Evolutionary conservation across 2,329 filamentous ascomycete species (phyloP), one percentile per base, ranked within the genome.

Genomic region (Pyricularia sp.): DNA sequence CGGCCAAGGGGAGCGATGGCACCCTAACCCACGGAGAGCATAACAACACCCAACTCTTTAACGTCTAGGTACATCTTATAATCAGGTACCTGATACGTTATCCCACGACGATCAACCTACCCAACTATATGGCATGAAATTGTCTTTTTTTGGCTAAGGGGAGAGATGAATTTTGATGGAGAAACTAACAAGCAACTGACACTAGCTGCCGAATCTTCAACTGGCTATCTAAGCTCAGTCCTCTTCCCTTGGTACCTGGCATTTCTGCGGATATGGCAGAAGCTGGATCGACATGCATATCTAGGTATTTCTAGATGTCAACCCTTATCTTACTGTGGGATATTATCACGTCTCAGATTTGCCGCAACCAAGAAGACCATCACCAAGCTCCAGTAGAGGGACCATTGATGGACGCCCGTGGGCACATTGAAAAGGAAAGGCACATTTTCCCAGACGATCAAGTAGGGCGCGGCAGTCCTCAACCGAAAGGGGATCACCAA

Each of bases 351-450:
- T 55, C 7, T 55, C 42, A 55, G 20, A 55, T 7, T 20, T 4
- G 28, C 31, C 25, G 9, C 9, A 31, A 2, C 63, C 36, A 7
- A 55, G 64, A 23, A 55, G 58, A 11, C 59, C 26, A 17, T 31
- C 3, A n/a, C 81, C 81, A 33, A 89, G 70, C 70, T 87, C 83
- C 4, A 89, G 77, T n/a, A 91, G 70, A 2, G 88, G 88, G 6
- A 85, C 84, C 84, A 91, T 86, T 42, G 86, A 88, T 1, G 88
- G 88, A 68, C 89, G 82, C 0, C 92, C 92, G 80, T 96, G 92
- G 0, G 92, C 92, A 77, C 92, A 96, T 75, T 92, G 89, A 72
- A 95, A 95, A 0, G 92, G 92, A 71, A 94, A 92, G 0, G 82
- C 83, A 72, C 90, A 93, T 0, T 74, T 75, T 0, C 85, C 83